Conservation (phyloP, 1,284 basidiomycete species). For the Puccinia hordei region DNA sequence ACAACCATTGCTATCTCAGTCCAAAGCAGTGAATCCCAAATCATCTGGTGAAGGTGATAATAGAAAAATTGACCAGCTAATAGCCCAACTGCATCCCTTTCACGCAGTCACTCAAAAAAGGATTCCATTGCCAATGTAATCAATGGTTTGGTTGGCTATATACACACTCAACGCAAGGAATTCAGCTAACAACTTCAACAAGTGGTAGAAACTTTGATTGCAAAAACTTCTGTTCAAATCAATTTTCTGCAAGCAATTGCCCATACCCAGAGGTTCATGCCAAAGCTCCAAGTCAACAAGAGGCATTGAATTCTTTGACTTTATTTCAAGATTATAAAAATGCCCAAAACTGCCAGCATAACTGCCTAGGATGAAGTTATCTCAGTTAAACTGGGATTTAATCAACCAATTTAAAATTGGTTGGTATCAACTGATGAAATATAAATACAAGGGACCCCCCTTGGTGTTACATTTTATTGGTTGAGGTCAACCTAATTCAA, state of each 20-base stretch:
- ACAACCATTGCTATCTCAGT: neutral
- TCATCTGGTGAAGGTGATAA: neutral
- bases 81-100: neutral
- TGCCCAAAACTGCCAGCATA: too few relatives aligned
- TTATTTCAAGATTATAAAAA: neutral
- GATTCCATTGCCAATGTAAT: neutral
- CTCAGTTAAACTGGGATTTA: too few relatives aligned
- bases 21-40: neutral
- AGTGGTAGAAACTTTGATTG: too few relatives aligned
- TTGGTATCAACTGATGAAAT: too few relatives aligned
- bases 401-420: too few relatives aligned
- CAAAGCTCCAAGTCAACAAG: neutral
- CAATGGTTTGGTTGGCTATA: neutral
- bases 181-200: neutral
- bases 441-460: too few relatives aligned
- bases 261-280: neutral
- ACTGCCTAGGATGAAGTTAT: too few relatives aligned
- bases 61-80: neutral
- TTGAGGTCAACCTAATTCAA: too few relatives aligned
- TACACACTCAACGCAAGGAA: neutral
- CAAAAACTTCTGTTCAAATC: neutral
- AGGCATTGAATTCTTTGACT: neutral
- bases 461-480: too few relatives aligned
- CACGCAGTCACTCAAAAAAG: neutral
- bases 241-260: neutral